Base-by-base conservation (phyloP, 495 filamentous ascomycete species). In the Chlorociboria aeruginascens region DNA sequence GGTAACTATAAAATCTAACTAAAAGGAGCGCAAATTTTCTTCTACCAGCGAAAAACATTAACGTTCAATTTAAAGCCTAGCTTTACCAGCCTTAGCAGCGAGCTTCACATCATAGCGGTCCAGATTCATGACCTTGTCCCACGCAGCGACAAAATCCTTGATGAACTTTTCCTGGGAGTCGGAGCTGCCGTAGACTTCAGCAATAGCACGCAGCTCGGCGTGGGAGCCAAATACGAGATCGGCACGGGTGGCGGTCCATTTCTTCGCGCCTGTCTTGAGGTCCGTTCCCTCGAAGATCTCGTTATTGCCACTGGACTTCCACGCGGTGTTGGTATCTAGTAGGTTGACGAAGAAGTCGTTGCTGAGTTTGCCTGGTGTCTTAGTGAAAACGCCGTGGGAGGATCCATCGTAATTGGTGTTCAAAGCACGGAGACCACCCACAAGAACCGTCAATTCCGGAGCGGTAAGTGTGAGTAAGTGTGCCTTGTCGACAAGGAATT, bases 321-420 rank as follows among this genome's bases (percentile, higher is more conserved):
- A 85, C 20, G 57, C 66, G 1, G 77, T 82, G 68, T 59, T 64
- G 60, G 71, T 72, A 58, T 86, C 82, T 9, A 86, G 68, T 25
- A 86, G 69, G 68, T 85, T 84, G 59, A 80, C 72, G 58, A 86
- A 86, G 71, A 81, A 86, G 66, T 86, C 82, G 59, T 82, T 83
- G 62, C 77, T 82, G 50, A 86, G 72, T 59, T 74, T 63, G 43
- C 82, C 82, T 0, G 81, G 78, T 13, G 63, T 66, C 49, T 67
- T 62, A 47, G 82, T 86, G 57, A 86, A 67, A 12, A 85, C 74
- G 38, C 82, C 82, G 47, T 71, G 57, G 31, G 61, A 48, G 11
- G 78, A 82, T 45, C 79, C 76, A 52, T 84, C 76, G 56, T 70
- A 82, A 69, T 85, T 86, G 60, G 71, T 64, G 55, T 76, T 74